Conservation (phyloP, 805 yeast genomes). For the Diddensiella santjacobensis region DNA sequence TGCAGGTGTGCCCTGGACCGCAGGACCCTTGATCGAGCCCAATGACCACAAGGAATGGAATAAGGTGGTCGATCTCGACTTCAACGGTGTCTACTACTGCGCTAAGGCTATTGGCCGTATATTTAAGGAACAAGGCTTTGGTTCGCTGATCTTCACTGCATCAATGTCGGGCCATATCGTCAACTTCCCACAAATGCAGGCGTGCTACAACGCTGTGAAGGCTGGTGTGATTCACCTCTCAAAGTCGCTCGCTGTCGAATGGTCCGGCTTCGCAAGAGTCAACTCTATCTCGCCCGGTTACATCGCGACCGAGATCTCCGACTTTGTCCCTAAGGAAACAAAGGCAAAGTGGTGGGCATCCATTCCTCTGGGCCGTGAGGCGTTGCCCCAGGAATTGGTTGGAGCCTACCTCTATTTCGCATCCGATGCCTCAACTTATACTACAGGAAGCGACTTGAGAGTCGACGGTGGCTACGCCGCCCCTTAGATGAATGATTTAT, state of each 20-base stretch:
- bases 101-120: slow-evolving; percentile 69
- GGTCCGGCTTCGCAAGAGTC: slow-evolving; percentile 86
- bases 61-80: slow-evolving; percentile 67
- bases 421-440: slow-evolving; percentile 73
- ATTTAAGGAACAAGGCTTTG: slow-evolving; percentile 68
- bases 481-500: slow-evolving; percentile 32
- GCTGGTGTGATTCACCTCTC: slow-evolving; percentile 78
- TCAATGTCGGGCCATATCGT: slow-evolving; percentile 88
- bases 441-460: slow-evolving; percentile 71
- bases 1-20: slow-evolving; percentile 83
- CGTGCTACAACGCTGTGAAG: slow-evolving; percentile 82
- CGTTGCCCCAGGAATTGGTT: slow-evolving; percentile 63
- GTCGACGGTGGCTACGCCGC: slow-evolving; percentile 77
- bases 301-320: slow-evolving; percentile 65
- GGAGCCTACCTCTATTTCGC: slow-evolving; percentile 81
- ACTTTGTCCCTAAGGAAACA: slow-evolving; percentile 43
- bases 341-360: slow-evolving; percentile 47
- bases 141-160: slow-evolving; percentile 80
- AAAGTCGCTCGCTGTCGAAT: slow-evolving; percentile 78
- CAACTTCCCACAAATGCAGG: slow-evolving; percentile 82
- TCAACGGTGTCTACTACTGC: slow-evolving; percentile 77
- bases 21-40: slow-evolving; percentile 53
- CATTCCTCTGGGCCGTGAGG: slow-evolving; percentile 74
- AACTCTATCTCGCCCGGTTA: slow-evolving; percentile 86
- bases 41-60: slow-evolving; percentile 59